These are phyloP conservation scores for Aspergillus avenaceus DNA, from an alignment of 495 filamentous ascomycete genomes.

Conservation along the genomic window DNA sequence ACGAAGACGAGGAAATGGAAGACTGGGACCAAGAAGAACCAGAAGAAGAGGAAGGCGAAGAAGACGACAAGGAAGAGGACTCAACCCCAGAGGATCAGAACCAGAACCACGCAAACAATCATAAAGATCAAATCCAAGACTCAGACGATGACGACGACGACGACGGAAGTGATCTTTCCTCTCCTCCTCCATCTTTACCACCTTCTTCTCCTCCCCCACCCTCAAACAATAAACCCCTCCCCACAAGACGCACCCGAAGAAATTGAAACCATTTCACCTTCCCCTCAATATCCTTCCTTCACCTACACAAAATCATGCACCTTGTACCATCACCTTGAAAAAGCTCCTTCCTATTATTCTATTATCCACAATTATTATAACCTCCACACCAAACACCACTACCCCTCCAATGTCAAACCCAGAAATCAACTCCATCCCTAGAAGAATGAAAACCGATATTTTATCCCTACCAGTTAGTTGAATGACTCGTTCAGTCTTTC, in stretches of 20 bases:
- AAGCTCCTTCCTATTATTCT: too few relatives aligned
- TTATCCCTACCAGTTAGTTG: too few relatives aligned
- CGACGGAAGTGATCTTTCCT: conserved; percentile 17
- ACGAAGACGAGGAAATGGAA: conserved; percentile 57
- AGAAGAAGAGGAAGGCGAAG: conserved; percentile 23
- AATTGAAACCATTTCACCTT: too few relatives aligned
- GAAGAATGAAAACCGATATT: too few relatives aligned
- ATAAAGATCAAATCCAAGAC: neutral
- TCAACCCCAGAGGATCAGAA: too few relatives aligned
- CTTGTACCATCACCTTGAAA: too few relatives aligned
- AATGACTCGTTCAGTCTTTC: conserved; percentile 10
- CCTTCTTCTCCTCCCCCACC: conserved; percentile 22
- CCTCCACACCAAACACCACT: too few relatives aligned
- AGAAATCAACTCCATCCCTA: neutral
- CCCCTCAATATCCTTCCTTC: too few relatives aligned
- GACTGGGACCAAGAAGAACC: conserved; percentile 30
- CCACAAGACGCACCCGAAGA: conserved; percentile 38
- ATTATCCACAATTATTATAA: too few relatives aligned
- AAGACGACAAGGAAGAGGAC: conserved; percentile 17
- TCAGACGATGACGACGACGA: conserved; percentile 19
- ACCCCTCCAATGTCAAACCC: neutral
- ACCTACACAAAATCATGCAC: too few relatives aligned
- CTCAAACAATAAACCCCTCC: conserved; percentile 25
- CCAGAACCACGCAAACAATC: conserved; percentile 16
- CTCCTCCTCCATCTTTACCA: conserved; percentile 15